Percentiles rank a stretch among this genome's conserved stretches.
These are phyloP conservation scores for Rhodamnia argentea DNA, from an alignment of 345 rosid species.

Conservation along the genomic window DNA sequence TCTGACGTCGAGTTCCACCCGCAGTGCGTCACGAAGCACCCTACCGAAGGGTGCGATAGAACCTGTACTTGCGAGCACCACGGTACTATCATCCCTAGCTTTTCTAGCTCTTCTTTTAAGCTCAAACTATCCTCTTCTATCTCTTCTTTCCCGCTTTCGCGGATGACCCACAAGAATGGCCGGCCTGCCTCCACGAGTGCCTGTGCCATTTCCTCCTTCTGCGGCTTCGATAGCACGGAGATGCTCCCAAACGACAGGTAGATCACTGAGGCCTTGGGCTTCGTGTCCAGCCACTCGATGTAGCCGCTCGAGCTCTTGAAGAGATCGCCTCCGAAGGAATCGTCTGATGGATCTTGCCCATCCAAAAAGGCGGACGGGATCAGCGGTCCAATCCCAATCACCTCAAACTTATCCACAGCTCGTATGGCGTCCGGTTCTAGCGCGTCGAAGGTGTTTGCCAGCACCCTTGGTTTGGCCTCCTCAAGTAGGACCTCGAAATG, in stretches of 20 bases:
- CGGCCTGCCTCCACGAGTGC: background rate
- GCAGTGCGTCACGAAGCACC: constrained; percentile 33
- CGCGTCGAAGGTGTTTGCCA: constrained; percentile 47
- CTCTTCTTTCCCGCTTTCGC: constrained; percentile 1
- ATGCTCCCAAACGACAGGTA: constrained; percentile 34
- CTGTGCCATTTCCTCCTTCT: constrained; percentile 14
- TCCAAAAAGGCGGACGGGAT: constrained; percentile 21
- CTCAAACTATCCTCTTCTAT: background rate
- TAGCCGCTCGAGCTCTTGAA: constrained; percentile 11
- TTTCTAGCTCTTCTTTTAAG: background rate
- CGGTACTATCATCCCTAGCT: constrained; percentile 16
- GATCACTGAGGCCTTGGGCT: constrained; percentile 14
- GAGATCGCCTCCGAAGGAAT: constrained; percentile 19
- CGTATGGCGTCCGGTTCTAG: constrained; percentile 34
- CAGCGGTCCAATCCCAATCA: constrained; percentile 43
- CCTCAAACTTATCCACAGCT: constrained; percentile 4
- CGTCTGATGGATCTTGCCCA: background rate
- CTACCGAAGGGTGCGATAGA: constrained; percentile 16
- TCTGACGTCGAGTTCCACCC: constrained; percentile 32
- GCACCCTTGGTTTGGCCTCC: constrained; percentile 32
- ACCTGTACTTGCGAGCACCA: constrained; percentile 38
- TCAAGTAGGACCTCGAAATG: constrained; percentile 19
- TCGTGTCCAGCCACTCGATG: constrained; percentile 30
- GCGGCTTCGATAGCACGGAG: background rate
- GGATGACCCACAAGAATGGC: constrained; percentile 25